Evolutionary conservation across 371 early-diverging fungal species (phyloP).

Genomic region (Zychaea mexicana): DNA sequence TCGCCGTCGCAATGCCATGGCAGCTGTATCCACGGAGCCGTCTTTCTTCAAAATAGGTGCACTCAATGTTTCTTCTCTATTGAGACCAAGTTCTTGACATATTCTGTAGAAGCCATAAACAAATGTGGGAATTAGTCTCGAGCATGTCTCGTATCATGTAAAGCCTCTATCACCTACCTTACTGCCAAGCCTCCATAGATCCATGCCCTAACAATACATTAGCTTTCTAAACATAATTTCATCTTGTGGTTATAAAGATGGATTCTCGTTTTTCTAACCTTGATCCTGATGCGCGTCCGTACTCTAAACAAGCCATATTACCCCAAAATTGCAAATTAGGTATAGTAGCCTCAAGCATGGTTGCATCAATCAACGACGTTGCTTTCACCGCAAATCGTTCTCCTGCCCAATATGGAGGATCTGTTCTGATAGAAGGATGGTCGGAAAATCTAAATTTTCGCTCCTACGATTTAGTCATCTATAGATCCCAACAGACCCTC

Average conservation of each 20-base stretch:
- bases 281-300: conserved; percentile 62
- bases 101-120: conserved; percentile 26
- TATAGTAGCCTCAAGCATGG: conserved; percentile 53
- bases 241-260: too few species aligned
- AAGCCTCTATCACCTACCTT: conserved; percentile 12
- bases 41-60: conserved; percentile 28
- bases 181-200: conserved; percentile 67
- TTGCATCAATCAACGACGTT: conserved; percentile 35
- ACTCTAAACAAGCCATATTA: conserved; percentile 59
- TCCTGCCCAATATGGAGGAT: conserved; percentile 51
- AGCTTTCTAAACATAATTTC: not conserved
- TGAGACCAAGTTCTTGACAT: conserved; percentile 57
- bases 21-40: conserved; percentile 42
- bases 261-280: too few species aligned
- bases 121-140: too few species aligned
- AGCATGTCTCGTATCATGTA: not conserved
- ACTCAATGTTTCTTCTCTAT: conserved; percentile 49
- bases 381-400: conserved; percentile 49
- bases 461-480: too few species aligned
- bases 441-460: conserved; percentile 48
- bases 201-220: conserved; percentile 48
- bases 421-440: conserved; percentile 39
- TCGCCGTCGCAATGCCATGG: conserved; percentile 56
- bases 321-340: conserved; percentile 61
- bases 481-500: too few species aligned